These are phyloP conservation scores for Neurospora terricola DNA, from an alignment of 495 filamentous ascomycete genomes.

Conservation along the genomic window DNA sequence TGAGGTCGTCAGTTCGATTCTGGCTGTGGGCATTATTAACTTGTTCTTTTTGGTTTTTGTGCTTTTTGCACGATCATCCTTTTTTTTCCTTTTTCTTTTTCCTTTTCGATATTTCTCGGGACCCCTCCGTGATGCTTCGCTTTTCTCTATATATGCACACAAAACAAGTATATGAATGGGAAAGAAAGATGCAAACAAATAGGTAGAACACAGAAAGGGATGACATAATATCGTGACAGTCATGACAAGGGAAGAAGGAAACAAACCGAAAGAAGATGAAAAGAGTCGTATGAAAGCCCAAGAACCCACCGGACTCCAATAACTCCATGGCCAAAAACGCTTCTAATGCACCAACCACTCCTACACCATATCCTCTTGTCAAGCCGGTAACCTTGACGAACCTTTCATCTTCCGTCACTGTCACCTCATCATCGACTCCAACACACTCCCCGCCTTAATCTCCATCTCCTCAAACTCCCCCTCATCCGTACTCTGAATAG, in stretches of 20 bases:
- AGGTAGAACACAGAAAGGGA: neutral
- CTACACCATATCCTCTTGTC: neutral
- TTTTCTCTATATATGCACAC: neutral
- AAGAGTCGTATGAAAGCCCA: neutral
- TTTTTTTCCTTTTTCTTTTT: neutral
- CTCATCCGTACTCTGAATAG: neutral
- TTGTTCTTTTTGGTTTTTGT: neutral
- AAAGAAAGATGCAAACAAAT: neutral
- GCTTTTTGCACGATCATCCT: neutral
- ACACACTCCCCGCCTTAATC: neutral
- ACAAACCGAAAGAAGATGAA: neutral
- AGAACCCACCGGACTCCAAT: neutral
- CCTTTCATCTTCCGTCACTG: neutral
- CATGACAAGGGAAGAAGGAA: neutral
- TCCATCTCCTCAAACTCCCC: neutral
- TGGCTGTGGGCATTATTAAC: slow-evolving; percentile 11
- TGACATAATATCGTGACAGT: neutral
- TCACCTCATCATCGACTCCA: neutral
- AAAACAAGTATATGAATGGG: neutral
- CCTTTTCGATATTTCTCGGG: neutral
- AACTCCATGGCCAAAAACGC: neutral
- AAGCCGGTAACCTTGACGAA: neutral
- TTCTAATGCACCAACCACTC: neutral
- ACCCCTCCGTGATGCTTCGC: neutral
- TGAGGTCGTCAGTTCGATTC: slow-evolving; percentile 17